Evolutionary conservation across 805 yeast species (phyloP).

Genomic region (Monosporozyma unispora): DNA sequence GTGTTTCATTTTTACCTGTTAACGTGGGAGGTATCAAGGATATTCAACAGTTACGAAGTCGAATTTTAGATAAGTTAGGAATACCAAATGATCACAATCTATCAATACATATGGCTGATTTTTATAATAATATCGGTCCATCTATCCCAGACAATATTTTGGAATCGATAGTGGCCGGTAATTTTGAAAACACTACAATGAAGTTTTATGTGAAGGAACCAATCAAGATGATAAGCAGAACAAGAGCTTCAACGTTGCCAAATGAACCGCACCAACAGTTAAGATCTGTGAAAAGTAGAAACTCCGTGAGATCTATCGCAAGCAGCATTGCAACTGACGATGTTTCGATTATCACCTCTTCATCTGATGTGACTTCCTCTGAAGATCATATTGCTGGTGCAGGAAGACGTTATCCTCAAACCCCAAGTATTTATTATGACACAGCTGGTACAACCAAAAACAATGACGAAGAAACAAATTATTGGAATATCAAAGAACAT

Average conservation of each 20-base stretch:
- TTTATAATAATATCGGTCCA: constrained; percentile 49
- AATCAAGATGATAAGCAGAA: constrained; percentile 12
- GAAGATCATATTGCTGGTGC: constrained; percentile 22
- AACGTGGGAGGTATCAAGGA: constrained; percentile 29
- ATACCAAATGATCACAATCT: constrained; percentile 18
- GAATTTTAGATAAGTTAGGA: constrained; percentile 32
- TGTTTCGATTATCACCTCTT: constrained; percentile 20
- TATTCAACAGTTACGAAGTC: constrained; percentile 33
- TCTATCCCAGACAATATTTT: constrained; percentile 44
- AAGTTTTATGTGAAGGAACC: constrained; percentile 24
- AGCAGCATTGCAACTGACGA: constrained; percentile 24
- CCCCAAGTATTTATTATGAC: constrained; percentile 29
- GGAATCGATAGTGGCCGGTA: constrained; percentile 29
- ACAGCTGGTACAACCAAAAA: constrained; percentile 6
- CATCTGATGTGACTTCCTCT: constrained; percentile 25
- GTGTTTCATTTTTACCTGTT: constrained; percentile 43
- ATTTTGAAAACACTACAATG: constrained; percentile 28
- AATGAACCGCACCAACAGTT: constrained; percentile 12
- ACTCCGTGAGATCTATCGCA: constrained; percentile 21
- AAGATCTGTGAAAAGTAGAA: constrained; percentile 20
- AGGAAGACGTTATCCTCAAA: constrained; percentile 25
- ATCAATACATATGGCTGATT: constrained; percentile 58
- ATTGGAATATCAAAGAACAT: constrained; percentile 25
- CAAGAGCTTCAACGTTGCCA: constrained; percentile 13
- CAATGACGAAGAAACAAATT: constrained; percentile 18